Base-by-base conservation (phyloP, 2,329 filamentous ascomycete genomes). In the Hypoxylon sp. region DNA sequence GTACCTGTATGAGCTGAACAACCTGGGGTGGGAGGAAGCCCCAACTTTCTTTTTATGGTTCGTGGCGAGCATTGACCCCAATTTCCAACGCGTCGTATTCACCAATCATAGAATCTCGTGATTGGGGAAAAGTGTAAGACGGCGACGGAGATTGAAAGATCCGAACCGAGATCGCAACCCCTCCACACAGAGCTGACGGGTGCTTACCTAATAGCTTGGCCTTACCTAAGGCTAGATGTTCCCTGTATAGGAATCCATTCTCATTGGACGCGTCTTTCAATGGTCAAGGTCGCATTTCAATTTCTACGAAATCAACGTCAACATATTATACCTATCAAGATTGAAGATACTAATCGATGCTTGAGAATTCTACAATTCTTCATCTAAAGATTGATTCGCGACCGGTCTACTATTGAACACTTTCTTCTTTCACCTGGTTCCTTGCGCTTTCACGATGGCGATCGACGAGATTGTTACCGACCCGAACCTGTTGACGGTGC, bases 401-500 rank as follows among this genome's bases (percentile, higher is more conserved):
- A n/a, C n/a, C n/a, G n/a, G n/a, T n/a, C n/a, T n/a, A n/a, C n/a
- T n/a, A n/a, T n/a, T n/a, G n/a, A n/a, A n/a, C n/a, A n/a, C n/a
- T n/a, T n/a, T n/a, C n/a, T n/a, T n/a, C n/a, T n/a, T n/a, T n/a
- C n/a, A n/a, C n/a, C n/a, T n/a, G n/a, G n/a, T n/a, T n/a, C n/a
- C n/a, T 9, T 12, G 12, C 20, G 12, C 21, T 19, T 9, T 29
- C 42, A 61, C 44, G 49, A 86, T 86, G 82, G 71, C 79, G 25
- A 76, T 79, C 63, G 73, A 78, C 55, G 73, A 78, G 15, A 81
- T 86, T 57, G 81, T 90, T 56, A 83, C 80, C 48, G 85, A 90
- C 64, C 75, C 82, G 2, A 76, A 80, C 52, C 83, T 96, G 35
- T 77, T 79, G 48, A 79, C 84, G 4, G 87, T 91, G 36, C 78